Conservation (phyloP, 352 stramenopile species). For the Phytopythium oedochilum region DNA sequence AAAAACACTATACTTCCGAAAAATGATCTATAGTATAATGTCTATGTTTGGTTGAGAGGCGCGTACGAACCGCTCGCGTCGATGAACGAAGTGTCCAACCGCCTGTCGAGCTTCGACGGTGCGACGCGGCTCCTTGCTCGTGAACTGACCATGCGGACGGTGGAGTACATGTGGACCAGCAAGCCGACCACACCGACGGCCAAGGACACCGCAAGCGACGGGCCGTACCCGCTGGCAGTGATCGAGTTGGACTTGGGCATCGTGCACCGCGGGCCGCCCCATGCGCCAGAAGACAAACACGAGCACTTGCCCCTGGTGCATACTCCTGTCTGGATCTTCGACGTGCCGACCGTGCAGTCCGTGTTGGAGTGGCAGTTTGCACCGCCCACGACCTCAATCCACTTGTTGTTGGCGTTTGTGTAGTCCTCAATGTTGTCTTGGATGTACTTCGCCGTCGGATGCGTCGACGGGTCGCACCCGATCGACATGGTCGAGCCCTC, state of each 20-base stretch:
- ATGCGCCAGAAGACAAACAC: constrained; percentile 26
- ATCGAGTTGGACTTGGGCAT: constrained; percentile 11
- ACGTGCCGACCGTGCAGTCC: constrained; percentile 37
- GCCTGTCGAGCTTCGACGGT: too few relatives aligned
- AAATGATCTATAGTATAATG: too few relatives aligned
- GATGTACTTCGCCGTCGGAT: constrained; percentile 53
- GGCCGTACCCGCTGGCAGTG: constrained; percentile 1
- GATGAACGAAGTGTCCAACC: neutral
- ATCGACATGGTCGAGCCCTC: constrained; percentile 34
- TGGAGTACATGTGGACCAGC: neutral
- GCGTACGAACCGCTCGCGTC: too few relatives aligned
- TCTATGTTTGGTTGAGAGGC: too few relatives aligned
- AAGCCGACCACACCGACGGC: neutral
- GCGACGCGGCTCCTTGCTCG: too few relatives aligned
- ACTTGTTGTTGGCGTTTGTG: constrained; percentile 30
- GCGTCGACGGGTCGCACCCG: constrained; percentile 41
- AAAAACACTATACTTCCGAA: too few relatives aligned
- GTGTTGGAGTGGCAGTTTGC: constrained; percentile 30
- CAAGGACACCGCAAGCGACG: neutral
- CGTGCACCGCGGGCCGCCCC: constrained; percentile 45
- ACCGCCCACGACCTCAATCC: constrained; percentile 33
- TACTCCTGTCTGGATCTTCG: constrained; percentile 25
- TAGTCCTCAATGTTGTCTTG: constrained; percentile 49
- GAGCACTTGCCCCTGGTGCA: constrained; percentile 22
- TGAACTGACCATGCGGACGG: neutral